Conservation (phyloP, 306 rosid species). For the Canavalia gladiata region DNA sequence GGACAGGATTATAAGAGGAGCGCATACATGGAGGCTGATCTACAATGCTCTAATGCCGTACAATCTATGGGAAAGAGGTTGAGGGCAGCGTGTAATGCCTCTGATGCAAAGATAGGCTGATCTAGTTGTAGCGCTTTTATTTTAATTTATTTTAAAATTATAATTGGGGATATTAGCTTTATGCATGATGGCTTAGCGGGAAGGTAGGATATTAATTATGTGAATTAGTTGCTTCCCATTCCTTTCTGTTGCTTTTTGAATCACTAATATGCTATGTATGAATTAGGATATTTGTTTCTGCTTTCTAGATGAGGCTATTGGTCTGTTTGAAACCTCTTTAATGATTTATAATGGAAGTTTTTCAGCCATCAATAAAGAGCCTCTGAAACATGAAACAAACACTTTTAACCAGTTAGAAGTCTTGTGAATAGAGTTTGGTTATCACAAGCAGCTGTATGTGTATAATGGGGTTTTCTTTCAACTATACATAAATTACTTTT, state of each 20-base stretch:
- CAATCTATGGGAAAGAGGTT: constrained; percentile 85
- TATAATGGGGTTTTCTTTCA: neutral
- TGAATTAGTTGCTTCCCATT: neutral
- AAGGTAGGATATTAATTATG: neutral
- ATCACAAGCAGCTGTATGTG: neutral
- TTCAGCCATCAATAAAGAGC: neutral
- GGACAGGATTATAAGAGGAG: constrained; percentile 77
- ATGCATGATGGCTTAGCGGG: constrained; percentile 19
- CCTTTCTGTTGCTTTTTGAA: neutral
- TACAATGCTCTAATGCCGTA: constrained; percentile 73
- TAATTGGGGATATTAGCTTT: constrained; percentile 8
- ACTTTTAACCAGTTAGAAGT: neutral
- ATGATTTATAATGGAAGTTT: neutral
- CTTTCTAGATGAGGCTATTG: neutral
- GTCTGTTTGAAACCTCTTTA: neutral
- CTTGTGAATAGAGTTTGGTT: neutral
- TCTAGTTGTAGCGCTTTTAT: neutral
- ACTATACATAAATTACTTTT: neutral
- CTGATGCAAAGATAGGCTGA: constrained; percentile 64
- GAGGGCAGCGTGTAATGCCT: constrained; percentile 82
- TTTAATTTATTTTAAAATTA: neutral
- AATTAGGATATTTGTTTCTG: constrained; percentile 2
- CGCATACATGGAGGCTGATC: constrained; percentile 83
- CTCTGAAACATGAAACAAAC: neutral
- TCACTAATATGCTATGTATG: neutral